Conservation (phyloP, 2,329 filamentous ascomycete species). For the Stachybotrys echinatus region DNA sequence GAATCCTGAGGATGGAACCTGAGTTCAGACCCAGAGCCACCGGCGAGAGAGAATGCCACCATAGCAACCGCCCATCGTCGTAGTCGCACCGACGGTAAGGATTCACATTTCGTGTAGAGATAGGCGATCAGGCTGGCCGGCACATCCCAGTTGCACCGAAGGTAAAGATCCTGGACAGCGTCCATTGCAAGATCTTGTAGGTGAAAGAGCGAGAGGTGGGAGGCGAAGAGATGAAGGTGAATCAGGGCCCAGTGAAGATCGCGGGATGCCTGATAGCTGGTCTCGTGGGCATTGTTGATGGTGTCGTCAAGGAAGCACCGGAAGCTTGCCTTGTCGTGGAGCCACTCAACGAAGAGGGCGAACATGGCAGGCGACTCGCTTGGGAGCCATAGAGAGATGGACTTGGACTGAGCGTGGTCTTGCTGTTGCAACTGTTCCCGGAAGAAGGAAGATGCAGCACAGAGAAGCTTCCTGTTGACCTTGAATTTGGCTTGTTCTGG, state of each 20-base stretch:
- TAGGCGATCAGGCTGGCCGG: conserved; percentile 44
- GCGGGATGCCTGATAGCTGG: conserved; percentile 22
- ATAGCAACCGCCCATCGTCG: conserved; percentile 57
- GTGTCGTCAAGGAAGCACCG: conserved; percentile 36
- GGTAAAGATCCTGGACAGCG: conserved; percentile 53
- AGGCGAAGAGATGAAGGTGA: conserved; percentile 52
- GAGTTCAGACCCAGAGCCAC: conserved; percentile 26
- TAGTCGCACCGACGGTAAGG: conserved; percentile 42
- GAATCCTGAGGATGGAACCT: conserved; percentile 22
- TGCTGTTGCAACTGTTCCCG: conserved; percentile 32
- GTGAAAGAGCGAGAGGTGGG: conserved; percentile 40
- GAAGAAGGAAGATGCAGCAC: conserved; percentile 43
- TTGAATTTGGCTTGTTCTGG: conserved; percentile 34
- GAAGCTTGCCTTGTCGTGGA: conserved; percentile 40
- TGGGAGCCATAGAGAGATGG: conserved; percentile 33
- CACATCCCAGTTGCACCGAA: conserved; percentile 54
- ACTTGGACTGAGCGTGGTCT: conserved; percentile 18
- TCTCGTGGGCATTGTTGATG: conserved; percentile 23
- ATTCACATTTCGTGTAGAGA: conserved; percentile 49
- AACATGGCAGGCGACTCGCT: conserved; percentile 47
- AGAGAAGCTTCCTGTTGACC: conserved; percentile 40
- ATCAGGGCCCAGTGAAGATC: conserved; percentile 52
- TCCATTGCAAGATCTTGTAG: conserved; percentile 56
- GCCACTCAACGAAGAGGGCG: conserved; percentile 47
- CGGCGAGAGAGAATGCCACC: conserved; percentile 49